These are phyloP conservation scores for Mimosa pudica DNA, from an alignment of 306 rosid species.

Conservation along the genomic window DNA sequence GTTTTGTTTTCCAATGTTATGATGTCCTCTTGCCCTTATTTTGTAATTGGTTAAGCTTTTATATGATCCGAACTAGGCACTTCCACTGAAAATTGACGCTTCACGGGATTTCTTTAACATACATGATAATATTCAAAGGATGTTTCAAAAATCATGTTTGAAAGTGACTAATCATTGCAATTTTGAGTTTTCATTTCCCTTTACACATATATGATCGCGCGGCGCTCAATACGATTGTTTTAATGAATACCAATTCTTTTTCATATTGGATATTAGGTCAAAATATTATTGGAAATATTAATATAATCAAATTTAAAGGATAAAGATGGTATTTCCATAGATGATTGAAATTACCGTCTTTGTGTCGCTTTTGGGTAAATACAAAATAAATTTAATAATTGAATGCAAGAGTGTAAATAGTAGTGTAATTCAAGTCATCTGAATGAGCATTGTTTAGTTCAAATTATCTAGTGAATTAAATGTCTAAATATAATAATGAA, in stretches of 20 bases:
- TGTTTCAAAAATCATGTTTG: background rate
- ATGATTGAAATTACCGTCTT: too few species aligned
- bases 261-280: background rate
- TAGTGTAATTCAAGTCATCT: too few species aligned
- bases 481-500: too few species aligned
- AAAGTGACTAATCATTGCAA: background rate
- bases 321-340: background rate
- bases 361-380: too few species aligned
- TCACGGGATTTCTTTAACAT: conserved; percentile 1
- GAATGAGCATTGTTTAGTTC: too few species aligned
- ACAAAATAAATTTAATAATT: too few species aligned
- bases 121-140: background rate
- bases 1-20: background rate
- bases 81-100: background rate
- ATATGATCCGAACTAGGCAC: background rate
- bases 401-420: too few species aligned
- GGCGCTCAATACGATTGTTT: too few species aligned
- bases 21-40: background rate
- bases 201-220: background rate
- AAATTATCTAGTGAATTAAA: too few species aligned
- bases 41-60: background rate
- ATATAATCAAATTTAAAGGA: background rate
- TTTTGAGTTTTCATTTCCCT: background rate
- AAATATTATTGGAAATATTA: background rate
- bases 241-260: background rate